Conservation (phyloP, 2,329 filamentous ascomycete genomes). For the Phyllosticta ampelicida region DNA sequence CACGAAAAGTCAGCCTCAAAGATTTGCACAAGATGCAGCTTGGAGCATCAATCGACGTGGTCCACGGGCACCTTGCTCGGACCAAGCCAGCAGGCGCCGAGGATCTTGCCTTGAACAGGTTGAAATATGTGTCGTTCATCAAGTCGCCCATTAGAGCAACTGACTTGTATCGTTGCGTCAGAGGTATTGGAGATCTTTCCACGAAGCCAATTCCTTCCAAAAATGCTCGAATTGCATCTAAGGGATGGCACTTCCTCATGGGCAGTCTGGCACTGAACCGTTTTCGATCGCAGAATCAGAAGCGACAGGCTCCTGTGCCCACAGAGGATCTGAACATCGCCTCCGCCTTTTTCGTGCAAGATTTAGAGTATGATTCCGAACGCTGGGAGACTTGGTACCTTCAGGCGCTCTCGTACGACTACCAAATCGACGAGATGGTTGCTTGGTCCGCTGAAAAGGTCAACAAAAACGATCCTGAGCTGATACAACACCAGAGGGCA, state of each 20-base stretch:
- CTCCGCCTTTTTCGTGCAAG: slow-evolving; percentile 66
- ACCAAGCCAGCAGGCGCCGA: slow-evolving; percentile 57
- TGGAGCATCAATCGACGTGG: slow-evolving; percentile 81
- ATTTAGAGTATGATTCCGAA: slow-evolving; percentile 70
- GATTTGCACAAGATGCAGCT: slow-evolving; percentile 87
- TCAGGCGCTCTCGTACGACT: slow-evolving; percentile 76
- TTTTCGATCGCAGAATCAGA: slow-evolving; percentile 71
- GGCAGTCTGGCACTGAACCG: slow-evolving; percentile 82
- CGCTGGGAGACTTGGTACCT: slow-evolving; percentile 89
- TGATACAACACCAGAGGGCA: slow-evolving; percentile 64
- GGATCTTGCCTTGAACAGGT: slow-evolving; percentile 76
- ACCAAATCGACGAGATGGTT: slow-evolving; percentile 76
- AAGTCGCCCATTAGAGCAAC: slow-evolving; percentile 76
- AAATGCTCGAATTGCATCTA: slow-evolving; percentile 57
- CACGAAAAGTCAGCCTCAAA: slow-evolving; percentile 75
- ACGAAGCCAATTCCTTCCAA: slow-evolving; percentile 47
- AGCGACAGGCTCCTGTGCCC: slow-evolving; percentile 65
- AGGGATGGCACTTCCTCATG: slow-evolving; percentile 86
- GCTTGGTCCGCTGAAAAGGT: slow-evolving; percentile 86
- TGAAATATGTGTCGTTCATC: slow-evolving; percentile 69
- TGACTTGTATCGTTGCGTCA: slow-evolving; percentile 67
- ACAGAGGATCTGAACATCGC: slow-evolving; percentile 78
- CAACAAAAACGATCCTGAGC: slow-evolving; percentile 67
- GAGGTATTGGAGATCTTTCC: slow-evolving; percentile 52
- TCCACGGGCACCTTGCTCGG: slow-evolving; percentile 72